Base-by-base conservation (phyloP, 768 basidiomycete genomes). In the Tulasnella sp. region DNA sequence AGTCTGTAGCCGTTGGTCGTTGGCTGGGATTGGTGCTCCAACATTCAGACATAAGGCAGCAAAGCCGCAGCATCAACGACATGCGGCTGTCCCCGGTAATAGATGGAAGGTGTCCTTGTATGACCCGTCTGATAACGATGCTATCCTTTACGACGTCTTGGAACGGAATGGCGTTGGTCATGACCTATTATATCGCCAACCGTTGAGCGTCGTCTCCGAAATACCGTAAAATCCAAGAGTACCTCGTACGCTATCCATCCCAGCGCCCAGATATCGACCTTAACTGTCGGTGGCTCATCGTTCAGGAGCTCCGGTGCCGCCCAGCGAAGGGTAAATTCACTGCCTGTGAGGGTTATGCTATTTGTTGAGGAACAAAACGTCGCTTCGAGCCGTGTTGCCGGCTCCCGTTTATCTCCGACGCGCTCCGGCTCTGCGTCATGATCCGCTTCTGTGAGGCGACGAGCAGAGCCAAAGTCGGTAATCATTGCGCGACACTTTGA, bases 391-490 rank as follows among this genome's bases (percentile, higher is more conserved):
- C 16, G 28, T 11, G n/a, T 12, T 4, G 34, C 34, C 11, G 31
- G 11, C 64, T 69, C 12, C 31, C 24, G n/a, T 28, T 28, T 18
- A 1, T 16, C 34, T 69, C 34, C 34, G 64, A 34, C 28, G 0
- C 7, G 31, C 34, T 16, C 28, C 28, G 16, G 14, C 64, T 69
- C 24, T 28, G 31, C 16, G 34, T 5, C 28, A 28, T 20, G 64
- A 20, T 31, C 28, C 9, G 5, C 34, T 11, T 69, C 28, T 28
- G 31, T 16, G 16, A 28, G 64, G 64, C 64, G 64, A 69, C 64
- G 31, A 37, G 64, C 64, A 14, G 64, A 69, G 64, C 64, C 64
- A 37, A 69, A 69, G 64, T 69, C 64, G 11, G 64, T 69, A 34
- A 69, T 69, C 1, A 69, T 7, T 34, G 64, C 64, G 12, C 64